Conservation (phyloP, 208 protist genomes). For the Endotrypanum monterogeii region DNA sequence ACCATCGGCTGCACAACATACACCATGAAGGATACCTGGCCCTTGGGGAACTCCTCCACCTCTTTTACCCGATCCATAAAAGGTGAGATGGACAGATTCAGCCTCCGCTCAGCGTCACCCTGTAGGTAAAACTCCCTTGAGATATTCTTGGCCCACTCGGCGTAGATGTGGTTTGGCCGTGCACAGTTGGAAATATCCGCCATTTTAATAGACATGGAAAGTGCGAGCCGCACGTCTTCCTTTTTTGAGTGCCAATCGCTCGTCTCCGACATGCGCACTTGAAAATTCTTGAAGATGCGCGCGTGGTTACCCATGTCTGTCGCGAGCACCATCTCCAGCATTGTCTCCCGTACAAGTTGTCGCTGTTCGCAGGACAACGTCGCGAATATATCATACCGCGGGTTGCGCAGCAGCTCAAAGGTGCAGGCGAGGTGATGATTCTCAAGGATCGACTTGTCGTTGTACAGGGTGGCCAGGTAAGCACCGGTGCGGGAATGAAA, state of each 20-base stretch:
- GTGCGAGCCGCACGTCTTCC: conserved; percentile 86
- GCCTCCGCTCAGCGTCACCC: conserved; percentile 87
- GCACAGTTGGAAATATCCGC: conserved; percentile 95
- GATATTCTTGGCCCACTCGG: conserved; percentile 93
- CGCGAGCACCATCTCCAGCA: conserved; percentile 93
- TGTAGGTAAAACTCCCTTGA: conserved; percentile 94
- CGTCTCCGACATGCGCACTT: conserved; percentile 71
- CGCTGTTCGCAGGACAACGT: conserved; percentile 78
- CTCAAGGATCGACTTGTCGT: conserved; percentile 94
- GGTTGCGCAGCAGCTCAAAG: conserved; percentile 85
- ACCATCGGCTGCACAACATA: conserved; percentile 92
- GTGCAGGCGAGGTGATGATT: conserved; percentile 92
- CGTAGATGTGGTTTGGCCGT: conserved; percentile 85
- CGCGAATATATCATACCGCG: conserved; percentile 86
- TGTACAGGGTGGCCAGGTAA: conserved; percentile 93
- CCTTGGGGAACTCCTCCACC: conserved; percentile 81
- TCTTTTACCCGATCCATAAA: conserved; percentile 93
- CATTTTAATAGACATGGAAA: conserved; percentile 94
- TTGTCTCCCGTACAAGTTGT: conserved; percentile 79
- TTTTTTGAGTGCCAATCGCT: conserved; percentile 74
- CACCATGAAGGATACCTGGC: conserved; percentile 93
- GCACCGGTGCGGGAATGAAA: conserved; percentile 94
- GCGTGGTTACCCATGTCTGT: conserved; percentile 95
- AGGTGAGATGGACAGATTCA: conserved; percentile 85
- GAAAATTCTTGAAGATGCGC: conserved; percentile 86